These are phyloP conservation scores for Allium fistulosum DNA, from an alignment of 106 monocot species.

Conservation along the genomic window DNA sequence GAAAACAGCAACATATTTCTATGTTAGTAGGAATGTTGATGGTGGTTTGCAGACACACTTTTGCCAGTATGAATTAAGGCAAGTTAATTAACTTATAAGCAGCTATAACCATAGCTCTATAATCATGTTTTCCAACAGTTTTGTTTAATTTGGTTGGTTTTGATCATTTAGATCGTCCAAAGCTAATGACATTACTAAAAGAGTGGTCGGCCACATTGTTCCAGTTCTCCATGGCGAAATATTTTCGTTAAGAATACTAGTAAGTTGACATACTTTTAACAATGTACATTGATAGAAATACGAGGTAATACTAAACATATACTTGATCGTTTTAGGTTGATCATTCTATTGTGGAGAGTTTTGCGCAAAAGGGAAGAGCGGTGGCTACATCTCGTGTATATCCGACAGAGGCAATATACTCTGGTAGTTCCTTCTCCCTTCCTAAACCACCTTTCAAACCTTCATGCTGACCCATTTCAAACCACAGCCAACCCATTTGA, in stretches of 20 bases:
- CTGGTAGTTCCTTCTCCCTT: too few species aligned
- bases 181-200: conserved; percentile 60
- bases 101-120: too few species aligned
- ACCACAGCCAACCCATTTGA: too few species aligned
- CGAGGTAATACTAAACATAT: background rate
- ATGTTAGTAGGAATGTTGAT: conserved; percentile 19
- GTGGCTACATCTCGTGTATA: conserved; percentile 70
- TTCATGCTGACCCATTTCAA: too few species aligned
- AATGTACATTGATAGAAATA: background rate
- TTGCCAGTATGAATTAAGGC: conserved; percentile 61
- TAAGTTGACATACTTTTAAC: background rate
- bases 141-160: background rate
- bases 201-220: conserved; percentile 50
- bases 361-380: conserved; percentile 60
- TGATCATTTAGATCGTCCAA: conserved; percentile 47
- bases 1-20: conserved; percentile 65
- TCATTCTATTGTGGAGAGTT: conserved; percentile 79
- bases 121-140: background rate
- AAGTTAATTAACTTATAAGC: background rate
- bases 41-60: conserved; percentile 43
- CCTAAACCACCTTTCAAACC: too few species aligned
- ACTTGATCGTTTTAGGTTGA: conserved; percentile 36
- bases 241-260: conserved; percentile 48
- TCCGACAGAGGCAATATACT: conserved; percentile 54
- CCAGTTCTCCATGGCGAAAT: conserved; percentile 71